phyloP scores from a whole-genome alignment of 176 grass and related monocot species.

The Zea mays region Zm-B73-REFERENCE-NAM-5.0 NC_050096.1:295607001-295607500 shows the following conservation, averaged over 20 bases:
- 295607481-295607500: constrained; percentile 84
- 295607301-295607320: background rate
- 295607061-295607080: background rate
- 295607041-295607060: background rate
- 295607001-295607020: constrained; percentile 69
- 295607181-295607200: constrained; percentile 79
- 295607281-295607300: constrained; percentile 23
- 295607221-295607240: constrained; percentile 98
- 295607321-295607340: background rate
- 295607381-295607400: background rate
- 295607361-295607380: background rate
- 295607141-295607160: constrained; percentile 70
- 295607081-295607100: background rate
- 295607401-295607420: background rate
- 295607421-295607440: too few species aligned
- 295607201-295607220: constrained; percentile 98
- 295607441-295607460: constrained; percentile 67
- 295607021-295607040: background rate
- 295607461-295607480: constrained; percentile 87
- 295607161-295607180: constrained; percentile 83
- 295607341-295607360: background rate
- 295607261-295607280: background rate
- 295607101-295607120: background rate
- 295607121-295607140: constrained; percentile 92
- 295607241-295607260: constrained; percentile 61